These are phyloP conservation scores for Apiospora phragmitis DNA, from an alignment of 2,329 filamentous ascomycete species.

Conservation along the genomic window DNA sequence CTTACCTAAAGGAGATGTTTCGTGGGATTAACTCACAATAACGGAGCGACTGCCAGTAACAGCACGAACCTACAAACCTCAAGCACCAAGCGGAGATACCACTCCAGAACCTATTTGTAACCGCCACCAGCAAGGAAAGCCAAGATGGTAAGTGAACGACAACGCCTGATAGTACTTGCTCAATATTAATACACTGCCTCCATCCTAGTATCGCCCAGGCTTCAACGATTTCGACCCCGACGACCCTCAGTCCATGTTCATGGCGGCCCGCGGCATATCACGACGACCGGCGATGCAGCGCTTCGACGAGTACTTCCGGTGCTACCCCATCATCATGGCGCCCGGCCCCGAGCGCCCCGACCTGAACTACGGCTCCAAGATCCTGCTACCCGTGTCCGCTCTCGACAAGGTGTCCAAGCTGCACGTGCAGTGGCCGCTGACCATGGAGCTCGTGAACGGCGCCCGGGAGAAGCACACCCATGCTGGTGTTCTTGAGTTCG, in stretches of 20 bases:
- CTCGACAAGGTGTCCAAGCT: slow-evolving; percentile 95
- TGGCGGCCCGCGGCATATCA: slow-evolving; percentile 43
- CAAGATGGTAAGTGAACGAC: neutral
- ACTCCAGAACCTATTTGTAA: neutral
- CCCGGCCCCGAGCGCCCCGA: slow-evolving; percentile 85
- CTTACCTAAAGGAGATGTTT: neutral
- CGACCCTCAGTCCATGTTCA: slow-evolving; percentile 50
- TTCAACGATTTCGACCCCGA: slow-evolving; percentile 46
- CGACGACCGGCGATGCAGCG: slow-evolving; percentile 63
- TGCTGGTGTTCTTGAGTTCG: slow-evolving; percentile 94
- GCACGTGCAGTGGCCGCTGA: slow-evolving; percentile 95
- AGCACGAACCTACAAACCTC: neutral
- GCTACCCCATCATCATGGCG: slow-evolving; percentile 93
- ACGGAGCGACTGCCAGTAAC: neutral
- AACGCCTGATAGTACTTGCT: too few species aligned
- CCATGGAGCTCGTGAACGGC: slow-evolving; percentile 94
- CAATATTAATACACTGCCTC: neutral
- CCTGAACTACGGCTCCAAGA: slow-evolving; percentile 95
- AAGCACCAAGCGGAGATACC: neutral
- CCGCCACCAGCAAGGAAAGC: neutral
- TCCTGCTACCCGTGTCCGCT: slow-evolving; percentile 93
- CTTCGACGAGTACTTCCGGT: slow-evolving; percentile 98
- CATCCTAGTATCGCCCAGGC: slow-evolving; percentile 36
- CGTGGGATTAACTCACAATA: neutral
- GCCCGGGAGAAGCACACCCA: slow-evolving; percentile 79